Percentiles rank a stretch among this genome's conserved stretches.
phyloP scores from a whole-genome alignment of 2,329 filamentous ascomycete species.

The Fusarium piperis region DNA sequence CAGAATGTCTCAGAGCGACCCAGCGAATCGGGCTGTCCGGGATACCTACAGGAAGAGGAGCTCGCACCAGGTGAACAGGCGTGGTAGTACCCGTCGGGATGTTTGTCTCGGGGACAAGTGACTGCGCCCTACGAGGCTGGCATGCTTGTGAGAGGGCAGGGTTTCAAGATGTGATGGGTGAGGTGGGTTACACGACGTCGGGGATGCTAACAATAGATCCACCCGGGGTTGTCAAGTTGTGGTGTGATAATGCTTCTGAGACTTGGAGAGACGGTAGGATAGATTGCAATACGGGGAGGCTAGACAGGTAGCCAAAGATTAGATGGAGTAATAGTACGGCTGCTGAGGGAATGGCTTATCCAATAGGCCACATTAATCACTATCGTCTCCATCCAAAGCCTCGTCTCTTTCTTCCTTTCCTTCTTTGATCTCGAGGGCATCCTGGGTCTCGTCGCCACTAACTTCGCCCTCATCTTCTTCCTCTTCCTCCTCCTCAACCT shows the following conservation, averaged over 20 bases:
- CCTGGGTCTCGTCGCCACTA: slow-evolving; percentile 64
- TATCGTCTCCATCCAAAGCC: slow-evolving; percentile 70
- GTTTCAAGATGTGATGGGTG: not conserved
- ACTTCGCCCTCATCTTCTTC: slow-evolving; percentile 54
- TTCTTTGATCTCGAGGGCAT: slow-evolving; percentile 60
- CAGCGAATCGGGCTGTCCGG: slow-evolving; percentile 24
- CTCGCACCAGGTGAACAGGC: slow-evolving; percentile 1
- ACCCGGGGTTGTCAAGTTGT: not conserved
- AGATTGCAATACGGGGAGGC: not conserved
- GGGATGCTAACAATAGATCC: not conserved
- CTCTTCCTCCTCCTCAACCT: slow-evolving; percentile 57
- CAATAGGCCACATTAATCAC: slow-evolving; percentile 54
- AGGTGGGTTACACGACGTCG: slow-evolving; percentile 14
- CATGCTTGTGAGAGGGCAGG: slow-evolving; percentile 21
- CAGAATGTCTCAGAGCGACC: slow-evolving; percentile 17
- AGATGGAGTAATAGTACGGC: not conserved
- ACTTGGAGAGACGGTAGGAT: not conserved
- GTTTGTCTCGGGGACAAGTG: slow-evolving; percentile 16
- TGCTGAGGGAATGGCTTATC: not conserved
- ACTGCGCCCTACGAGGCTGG: slow-evolving; percentile 3
- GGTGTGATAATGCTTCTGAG: not conserved
- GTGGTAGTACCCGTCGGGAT: slow-evolving; percentile 25
- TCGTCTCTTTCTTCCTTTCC: slow-evolving; percentile 65
- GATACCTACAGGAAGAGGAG: not conserved
- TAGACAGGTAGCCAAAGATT: not conserved